Base-by-base conservation (phyloP, 2,329 filamentous ascomycete genomes). In the Penicillium hesseltinei region DNA sequence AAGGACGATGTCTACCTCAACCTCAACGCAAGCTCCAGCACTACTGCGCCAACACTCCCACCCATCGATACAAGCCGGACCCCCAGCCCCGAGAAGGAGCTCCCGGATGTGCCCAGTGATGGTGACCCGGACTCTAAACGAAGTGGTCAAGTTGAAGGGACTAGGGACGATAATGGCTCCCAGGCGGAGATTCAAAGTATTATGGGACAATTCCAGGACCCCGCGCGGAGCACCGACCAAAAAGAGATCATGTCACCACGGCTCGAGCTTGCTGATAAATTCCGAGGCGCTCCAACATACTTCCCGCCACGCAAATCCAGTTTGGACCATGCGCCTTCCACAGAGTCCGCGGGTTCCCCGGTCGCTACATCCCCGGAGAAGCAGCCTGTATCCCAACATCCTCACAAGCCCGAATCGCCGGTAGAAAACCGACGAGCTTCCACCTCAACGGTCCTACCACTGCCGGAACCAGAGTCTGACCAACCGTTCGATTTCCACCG, bases 401-500 rank as follows among this genome's bases (percentile, higher is more conserved):
- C 51, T 48, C 68, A 40, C 57, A 69, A 61, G 47, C 54, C 60
- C 47, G 46, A 62, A 54, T 61, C 66, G 29, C 58, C 66, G 5
- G 63, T 57, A 27, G 57, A 66, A 51, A 68, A 66, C 4, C 71
- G 71, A 42, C 69, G 67, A 46, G 73, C 73, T 29, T 72, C 74
- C 4, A 69, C 70, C 29, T 75, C 74, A 3, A 73, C 71, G 15
- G 57, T 70, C 10, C 87, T 86, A 15, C 88, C 88, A 8, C 88
- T 86, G 8, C 89, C 89, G 0, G 88, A 90, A 57, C 89, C 90
- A 0, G 94, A 97, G 71, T 88, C 92, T 8, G 83, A 89, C 45
- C 83, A 96, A 29, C 91, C 92, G 0, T 99, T 99, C 67, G 94
- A 99, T 76, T 99, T 99, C 68, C 94, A 99, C 75, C 86, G 94